Percentiles rank a stretch among this genome's conserved stretches.
phyloP scores from a whole-genome alignment of 1,139 yeast genomes.

The Debaryomyces subglobosus region DNA sequence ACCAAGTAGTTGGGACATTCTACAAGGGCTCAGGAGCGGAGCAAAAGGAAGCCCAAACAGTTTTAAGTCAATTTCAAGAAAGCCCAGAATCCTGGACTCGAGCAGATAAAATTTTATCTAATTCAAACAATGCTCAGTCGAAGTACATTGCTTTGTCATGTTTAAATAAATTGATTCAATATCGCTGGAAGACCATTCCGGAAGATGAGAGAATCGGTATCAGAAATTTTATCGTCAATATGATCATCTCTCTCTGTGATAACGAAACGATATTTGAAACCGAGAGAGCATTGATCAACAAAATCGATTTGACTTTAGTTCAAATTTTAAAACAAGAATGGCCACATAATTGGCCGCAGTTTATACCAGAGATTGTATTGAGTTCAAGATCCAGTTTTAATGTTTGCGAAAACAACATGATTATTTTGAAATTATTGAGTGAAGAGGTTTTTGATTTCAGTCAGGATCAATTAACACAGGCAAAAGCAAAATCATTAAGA shows the following conservation, averaged over 20 bases:
- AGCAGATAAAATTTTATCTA: constrained; percentile 86
- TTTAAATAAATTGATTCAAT: constrained; percentile 84
- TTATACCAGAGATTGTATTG: constrained; percentile 88
- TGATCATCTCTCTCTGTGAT: constrained; percentile 91
- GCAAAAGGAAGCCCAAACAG: constrained; percentile 80
- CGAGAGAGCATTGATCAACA: constrained; percentile 84
- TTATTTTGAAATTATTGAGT: constrained; percentile 79
- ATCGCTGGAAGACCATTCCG: constrained; percentile 93
- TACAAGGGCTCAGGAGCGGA: constrained; percentile 80
- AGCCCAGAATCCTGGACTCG: constrained; percentile 96
- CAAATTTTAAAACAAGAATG: constrained; percentile 96
- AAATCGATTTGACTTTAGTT: constrained; percentile 91
- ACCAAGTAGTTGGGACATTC: constrained; percentile 84
- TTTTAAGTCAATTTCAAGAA: constrained; percentile 88
- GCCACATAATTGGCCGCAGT: constrained; percentile 99
- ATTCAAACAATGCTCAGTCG: constrained; percentile 78
- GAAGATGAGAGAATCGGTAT: constrained; percentile 85
- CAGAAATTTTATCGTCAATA: constrained; percentile 84
- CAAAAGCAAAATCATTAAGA: constrained; percentile 83
- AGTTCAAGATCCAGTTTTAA: constrained; percentile 85
- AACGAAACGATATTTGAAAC: constrained; percentile 74
- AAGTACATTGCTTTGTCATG: constrained; percentile 91
- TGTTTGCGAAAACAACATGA: constrained; percentile 97
- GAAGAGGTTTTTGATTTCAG: constrained; percentile 97
- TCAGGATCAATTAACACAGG: constrained; percentile 95